Conservation (phyloP, 257 asterid species). For the Solanum rostratum region DNA sequence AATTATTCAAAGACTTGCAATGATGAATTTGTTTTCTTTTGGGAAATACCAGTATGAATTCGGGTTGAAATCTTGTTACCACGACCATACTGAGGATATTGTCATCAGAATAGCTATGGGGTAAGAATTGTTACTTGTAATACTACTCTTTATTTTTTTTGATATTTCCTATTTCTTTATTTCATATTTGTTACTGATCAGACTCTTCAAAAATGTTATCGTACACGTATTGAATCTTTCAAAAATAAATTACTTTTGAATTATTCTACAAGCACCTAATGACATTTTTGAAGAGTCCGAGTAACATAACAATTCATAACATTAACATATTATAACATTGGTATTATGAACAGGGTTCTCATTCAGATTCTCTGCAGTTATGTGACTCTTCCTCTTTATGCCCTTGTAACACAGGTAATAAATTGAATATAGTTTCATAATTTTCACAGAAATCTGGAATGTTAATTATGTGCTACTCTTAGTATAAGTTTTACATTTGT, state of each 20-base stretch:
- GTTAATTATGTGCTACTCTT: too few species aligned
- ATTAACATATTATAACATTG: background rate
- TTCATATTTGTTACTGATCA: background rate
- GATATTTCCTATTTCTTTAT: background rate
- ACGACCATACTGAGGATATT: conserved; percentile 62
- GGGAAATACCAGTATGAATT: conserved; percentile 45
- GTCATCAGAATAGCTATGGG: conserved; percentile 79
- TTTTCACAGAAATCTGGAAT: background rate
- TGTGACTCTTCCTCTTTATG: conserved; percentile 89
- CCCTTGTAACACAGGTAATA: conserved; percentile 90
- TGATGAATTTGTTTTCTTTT: background rate
- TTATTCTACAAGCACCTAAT: background rate
- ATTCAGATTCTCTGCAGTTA: conserved; percentile 78
- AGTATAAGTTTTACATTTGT: too few species aligned
- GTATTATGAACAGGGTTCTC: conserved; percentile 36
- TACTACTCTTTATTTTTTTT: background rate
- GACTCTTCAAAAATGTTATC: background rate
- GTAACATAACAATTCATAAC: background rate
- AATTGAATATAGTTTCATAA: background rate
- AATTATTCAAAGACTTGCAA: background rate
- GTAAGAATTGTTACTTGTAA: conserved; percentile 18
- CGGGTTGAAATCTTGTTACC: conserved; percentile 76
- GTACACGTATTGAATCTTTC: background rate
- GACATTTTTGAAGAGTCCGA: background rate
- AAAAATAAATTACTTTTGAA: background rate